These are phyloP conservation scores for Helenozyma baotianmanensis DNA, from an alignment of 805 yeast species.

Conservation along the genomic window DNA sequence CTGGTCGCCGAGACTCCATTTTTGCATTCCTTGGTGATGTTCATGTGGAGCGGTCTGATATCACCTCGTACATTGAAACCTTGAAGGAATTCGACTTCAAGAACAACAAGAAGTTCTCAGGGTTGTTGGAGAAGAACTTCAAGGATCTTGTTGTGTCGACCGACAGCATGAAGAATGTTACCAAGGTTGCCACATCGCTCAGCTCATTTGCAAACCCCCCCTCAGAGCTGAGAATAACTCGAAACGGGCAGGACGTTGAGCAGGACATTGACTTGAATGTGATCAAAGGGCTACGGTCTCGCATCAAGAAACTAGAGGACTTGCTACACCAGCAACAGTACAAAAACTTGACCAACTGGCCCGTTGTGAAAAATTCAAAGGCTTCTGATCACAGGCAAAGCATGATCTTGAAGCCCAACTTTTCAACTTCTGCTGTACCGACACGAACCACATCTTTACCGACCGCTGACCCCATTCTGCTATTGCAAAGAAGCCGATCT, in stretches of 20 bases:
- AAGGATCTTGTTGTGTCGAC: constrained; percentile 42
- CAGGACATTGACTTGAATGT: constrained; percentile 30
- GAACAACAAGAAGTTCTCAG: constrained; percentile 25
- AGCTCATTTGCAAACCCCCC: constrained; percentile 10
- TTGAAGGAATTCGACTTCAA: constrained; percentile 26
- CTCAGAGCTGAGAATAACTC: constrained; percentile 16
- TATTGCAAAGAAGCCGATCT: constrained; percentile 20
- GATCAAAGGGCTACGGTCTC: constrained; percentile 58
- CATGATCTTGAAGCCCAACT: constrained; percentile 6
- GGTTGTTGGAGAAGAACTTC: constrained; percentile 40
- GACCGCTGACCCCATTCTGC: constrained; percentile 20
- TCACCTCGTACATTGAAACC: constrained; percentile 23
- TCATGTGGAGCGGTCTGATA: constrained; percentile 30
- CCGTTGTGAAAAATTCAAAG: constrained; percentile 18
- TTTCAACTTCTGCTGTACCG: no score
- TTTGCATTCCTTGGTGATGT: constrained; percentile 35
- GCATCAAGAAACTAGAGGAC: constrained; percentile 75
- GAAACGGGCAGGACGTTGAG: constrained; percentile 8
- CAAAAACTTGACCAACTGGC: constrained; percentile 47
- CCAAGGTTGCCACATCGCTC: constrained; percentile 28
- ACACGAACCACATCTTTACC: no score
- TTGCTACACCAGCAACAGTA: constrained; percentile 70
- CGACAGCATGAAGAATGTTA: constrained; percentile 31
- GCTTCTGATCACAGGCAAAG: constrained; percentile 12
- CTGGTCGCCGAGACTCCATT: not conserved